Base-by-base conservation (phyloP, 371 early-diverging fungal genomes). In the Coemansia sp. region DNA sequence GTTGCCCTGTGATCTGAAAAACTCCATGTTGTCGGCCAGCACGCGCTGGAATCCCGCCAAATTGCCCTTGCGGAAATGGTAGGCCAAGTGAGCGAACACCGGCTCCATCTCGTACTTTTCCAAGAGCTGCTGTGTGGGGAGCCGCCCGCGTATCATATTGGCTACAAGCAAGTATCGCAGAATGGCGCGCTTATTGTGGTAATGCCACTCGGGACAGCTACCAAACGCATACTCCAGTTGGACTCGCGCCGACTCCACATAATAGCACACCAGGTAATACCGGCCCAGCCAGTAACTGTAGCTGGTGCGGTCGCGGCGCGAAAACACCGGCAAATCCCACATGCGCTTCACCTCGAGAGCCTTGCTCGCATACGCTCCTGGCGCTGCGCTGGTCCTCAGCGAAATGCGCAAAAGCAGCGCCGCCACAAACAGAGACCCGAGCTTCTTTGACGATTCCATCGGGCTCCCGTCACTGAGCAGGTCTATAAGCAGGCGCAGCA, bases 261-360 rank as follows among this genome's bases (percentile, higher is more conserved):
- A 65, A 40, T 69, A 75, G 56, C 75, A 69, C 2, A 66, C 66
- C 24, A 75, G 60, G 31, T 66, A 69, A 58, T 75, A 75, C 8
- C 75, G 58, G 2, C 75, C 75, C 2, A 69, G 62, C 75, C 75
- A 75, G 53, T 69, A 75, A 40, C 58, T 70, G 42, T 69, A 75
- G 43, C 60, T 65, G 4, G 56, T 48, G 4, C 60, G 54, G 31
- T 75, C 75, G 44, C 66, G 62, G 12, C 31, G 51, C 3, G 66
- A 56, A 42, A 75, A 69, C 3, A 46, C 58, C 10, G 56, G 38
- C 24, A 46, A 29, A 3, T 40, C 37, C 4, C 11, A 9, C 37
- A 66, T 32, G 8, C 44, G 24, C 24, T 55, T 62, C 18, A 51
- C 70, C 51, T 69, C 72, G 11, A 72, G 57, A 38, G 72, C 67